phyloP scores from a whole-genome alignment of 2,329 filamentous ascomycete genomes.

The Dothidotthia symphoricarpi region DNA sequence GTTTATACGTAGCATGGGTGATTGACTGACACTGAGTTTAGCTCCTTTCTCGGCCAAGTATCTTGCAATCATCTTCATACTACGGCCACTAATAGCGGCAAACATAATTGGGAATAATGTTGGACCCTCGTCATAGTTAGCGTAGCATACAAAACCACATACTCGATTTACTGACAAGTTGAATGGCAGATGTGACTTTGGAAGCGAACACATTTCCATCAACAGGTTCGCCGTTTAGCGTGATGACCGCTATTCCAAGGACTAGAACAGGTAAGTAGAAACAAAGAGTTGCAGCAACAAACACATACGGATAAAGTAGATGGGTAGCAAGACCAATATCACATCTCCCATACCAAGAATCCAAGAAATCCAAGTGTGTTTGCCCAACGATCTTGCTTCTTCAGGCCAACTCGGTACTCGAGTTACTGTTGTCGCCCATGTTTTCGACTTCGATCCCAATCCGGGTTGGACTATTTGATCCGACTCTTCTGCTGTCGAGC shows the following conservation, averaged over 20 bases:
- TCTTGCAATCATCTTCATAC: slow-evolving; percentile 39
- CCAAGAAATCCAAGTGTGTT: slow-evolving; percentile 21
- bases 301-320: slow-evolving; percentile 38
- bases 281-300: background rate
- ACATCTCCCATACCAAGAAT: slow-evolving; percentile 27
- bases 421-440: slow-evolving; percentile 21
- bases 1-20: too few relatives aligned
- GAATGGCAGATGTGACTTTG: slow-evolving; percentile 29
- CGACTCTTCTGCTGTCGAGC: slow-evolving; percentile 5
- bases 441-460: slow-evolving; percentile 17
- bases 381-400: slow-evolving; percentile 24
- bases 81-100: slow-evolving; percentile 35
- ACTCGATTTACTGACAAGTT: slow-evolving; percentile 16
- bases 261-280: slow-evolving; percentile 14
- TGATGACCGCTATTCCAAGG: slow-evolving; percentile 23
- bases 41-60: slow-evolving; percentile 35
- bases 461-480: background rate
- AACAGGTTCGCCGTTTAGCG: slow-evolving; percentile 27
- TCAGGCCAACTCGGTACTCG: slow-evolving; percentile 33
- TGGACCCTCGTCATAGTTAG: slow-evolving; percentile 23
- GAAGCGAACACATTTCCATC: slow-evolving; percentile 22
- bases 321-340: slow-evolving; percentile 28
- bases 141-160: background rate
- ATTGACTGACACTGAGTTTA: slow-evolving; percentile 33
- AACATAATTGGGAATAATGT: slow-evolving; percentile 41